These are phyloP conservation scores for Phytophthora pini DNA, from an alignment of 352 stramenopile genomes.

Conservation along the genomic window DNA sequence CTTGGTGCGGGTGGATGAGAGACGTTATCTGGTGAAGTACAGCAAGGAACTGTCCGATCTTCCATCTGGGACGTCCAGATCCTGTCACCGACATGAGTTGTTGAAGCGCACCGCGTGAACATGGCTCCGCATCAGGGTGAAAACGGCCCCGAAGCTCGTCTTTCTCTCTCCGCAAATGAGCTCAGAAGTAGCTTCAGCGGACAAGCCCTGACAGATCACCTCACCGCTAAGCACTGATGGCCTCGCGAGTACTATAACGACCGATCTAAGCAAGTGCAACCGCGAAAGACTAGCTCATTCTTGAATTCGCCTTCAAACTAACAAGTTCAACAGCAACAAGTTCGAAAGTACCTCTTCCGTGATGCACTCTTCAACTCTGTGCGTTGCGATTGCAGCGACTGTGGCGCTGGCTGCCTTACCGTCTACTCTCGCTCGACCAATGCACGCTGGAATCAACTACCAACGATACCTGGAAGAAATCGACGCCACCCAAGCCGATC, in stretches of 20 bases:
- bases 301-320: slow-evolving; percentile 22
- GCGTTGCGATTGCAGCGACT: slow-evolving; percentile 6
- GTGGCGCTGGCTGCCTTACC: slow-evolving; percentile 4
- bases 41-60: slow-evolving; percentile 22
- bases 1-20: slow-evolving; percentile 13
- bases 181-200: slow-evolving; percentile 24
- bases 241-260: background rate
- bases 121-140: slow-evolving; percentile 15
- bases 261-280: background rate
- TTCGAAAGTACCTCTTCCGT: background rate
- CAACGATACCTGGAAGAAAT: slow-evolving; percentile 51
- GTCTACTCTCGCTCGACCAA: slow-evolving; percentile 25
- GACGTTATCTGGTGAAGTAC: slow-evolving; percentile 1
- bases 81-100: slow-evolving; percentile 16
- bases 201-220: slow-evolving; percentile 5
- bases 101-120: slow-evolving; percentile 16
- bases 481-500: slow-evolving; percentile 41
- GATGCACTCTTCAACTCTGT: slow-evolving; percentile 27
- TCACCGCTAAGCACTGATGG: background rate
- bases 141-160: slow-evolving; percentile 12
- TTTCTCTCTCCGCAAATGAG: slow-evolving; percentile 24
- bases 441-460: slow-evolving; percentile 60
- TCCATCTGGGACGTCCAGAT: slow-evolving; percentile 34
- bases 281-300: slow-evolving; percentile 22
- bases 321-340: slow-evolving; percentile 25